These are phyloP conservation scores for Schizophyllum amplum DNA, from an alignment of 1,284 basidiomycete genomes.

Conservation along the genomic window DNA sequence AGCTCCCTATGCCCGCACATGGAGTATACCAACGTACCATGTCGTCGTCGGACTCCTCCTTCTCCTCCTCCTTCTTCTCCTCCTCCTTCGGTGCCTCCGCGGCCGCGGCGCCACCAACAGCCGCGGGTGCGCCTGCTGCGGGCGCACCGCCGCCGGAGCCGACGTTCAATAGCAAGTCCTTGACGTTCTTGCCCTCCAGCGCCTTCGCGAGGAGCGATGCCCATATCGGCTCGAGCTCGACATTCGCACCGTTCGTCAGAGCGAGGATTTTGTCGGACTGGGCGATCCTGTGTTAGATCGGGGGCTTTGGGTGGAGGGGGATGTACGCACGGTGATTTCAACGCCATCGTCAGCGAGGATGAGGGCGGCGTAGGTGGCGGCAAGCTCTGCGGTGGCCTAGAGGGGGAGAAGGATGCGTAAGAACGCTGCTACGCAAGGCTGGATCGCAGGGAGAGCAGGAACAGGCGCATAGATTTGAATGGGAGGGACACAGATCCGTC, in stretches of 20 bases:
- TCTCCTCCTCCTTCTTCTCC: slow-evolving; percentile 80
- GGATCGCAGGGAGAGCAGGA: background rate
- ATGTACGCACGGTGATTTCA: slow-evolving; percentile 88
- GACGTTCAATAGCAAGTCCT: slow-evolving; percentile 90
- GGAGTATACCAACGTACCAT: slow-evolving; percentile 52
- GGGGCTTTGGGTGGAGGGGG: background rate
- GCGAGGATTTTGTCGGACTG: slow-evolving; percentile 89
- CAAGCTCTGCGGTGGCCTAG: slow-evolving; percentile 65
- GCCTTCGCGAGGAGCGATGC: slow-evolving; percentile 94
- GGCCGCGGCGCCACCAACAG: slow-evolving; percentile 50
- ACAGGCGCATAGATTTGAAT: background rate
- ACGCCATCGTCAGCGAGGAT: slow-evolving; percentile 96
- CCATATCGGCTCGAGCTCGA: slow-evolving; percentile 97
- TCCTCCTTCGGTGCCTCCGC: slow-evolving; percentile 57
- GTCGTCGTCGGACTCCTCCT: slow-evolving; percentile 88
- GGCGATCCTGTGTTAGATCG: background rate
- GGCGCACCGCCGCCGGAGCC: slow-evolving; percentile 79
- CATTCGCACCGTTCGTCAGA: slow-evolving; percentile 74
- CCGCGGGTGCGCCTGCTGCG: slow-evolving; percentile 54
- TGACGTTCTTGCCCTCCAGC: slow-evolving; percentile 96
- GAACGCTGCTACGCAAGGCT: background rate
- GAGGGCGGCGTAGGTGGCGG: slow-evolving; percentile 86
- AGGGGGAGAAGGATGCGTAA: slow-evolving; percentile 16
- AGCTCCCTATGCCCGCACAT: background rate
- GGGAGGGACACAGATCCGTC: background rate